Conservation (phyloP, 441 rosid genomes). For the Kokia cookei region DNA sequence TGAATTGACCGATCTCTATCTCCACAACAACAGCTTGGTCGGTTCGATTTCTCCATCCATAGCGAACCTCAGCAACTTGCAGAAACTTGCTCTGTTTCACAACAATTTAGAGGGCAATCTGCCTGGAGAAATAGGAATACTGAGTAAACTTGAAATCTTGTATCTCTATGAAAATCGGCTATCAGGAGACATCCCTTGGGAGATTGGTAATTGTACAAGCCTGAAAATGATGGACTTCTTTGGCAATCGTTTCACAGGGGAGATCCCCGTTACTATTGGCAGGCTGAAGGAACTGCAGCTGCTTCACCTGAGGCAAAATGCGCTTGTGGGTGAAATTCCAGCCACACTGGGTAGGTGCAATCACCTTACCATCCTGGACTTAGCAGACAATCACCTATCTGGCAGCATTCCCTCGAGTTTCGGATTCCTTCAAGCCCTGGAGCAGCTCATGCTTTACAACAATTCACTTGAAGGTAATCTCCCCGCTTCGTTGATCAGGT, state of each 20-base stretch:
- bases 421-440: slow-evolving; percentile 41
- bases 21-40: slow-evolving; percentile 74
- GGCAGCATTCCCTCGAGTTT: slow-evolving; percentile 55
- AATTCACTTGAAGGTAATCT: slow-evolving; percentile 69
- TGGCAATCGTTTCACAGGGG: slow-evolving; percentile 64
- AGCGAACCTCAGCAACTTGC: slow-evolving; percentile 58
- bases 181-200: slow-evolving; percentile 62
- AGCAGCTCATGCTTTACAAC: slow-evolving; percentile 85
- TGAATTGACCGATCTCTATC: slow-evolving; percentile 52
- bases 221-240: slow-evolving; percentile 66
- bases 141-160: slow-evolving; percentile 45
- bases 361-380: slow-evolving; percentile 59
- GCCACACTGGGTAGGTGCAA: slow-evolving; percentile 61
- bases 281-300: slow-evolving; percentile 42
- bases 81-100: slow-evolving; percentile 59
- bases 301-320: slow-evolving; percentile 79
- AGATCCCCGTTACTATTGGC: slow-evolving; percentile 58
- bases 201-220: slow-evolving; percentile 78
- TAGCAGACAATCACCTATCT: slow-evolving; percentile 69
- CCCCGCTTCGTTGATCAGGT: slow-evolving; percentile 46
- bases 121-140: slow-evolving; percentile 58
- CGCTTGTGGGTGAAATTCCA: slow-evolving; percentile 60
- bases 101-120: slow-evolving; percentile 62
- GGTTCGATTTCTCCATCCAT: slow-evolving; percentile 60
- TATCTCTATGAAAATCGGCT: slow-evolving; percentile 69